Conservation (phyloP, 495 filamentous ascomycete species). For the Aspergillus hancockii region DNA sequence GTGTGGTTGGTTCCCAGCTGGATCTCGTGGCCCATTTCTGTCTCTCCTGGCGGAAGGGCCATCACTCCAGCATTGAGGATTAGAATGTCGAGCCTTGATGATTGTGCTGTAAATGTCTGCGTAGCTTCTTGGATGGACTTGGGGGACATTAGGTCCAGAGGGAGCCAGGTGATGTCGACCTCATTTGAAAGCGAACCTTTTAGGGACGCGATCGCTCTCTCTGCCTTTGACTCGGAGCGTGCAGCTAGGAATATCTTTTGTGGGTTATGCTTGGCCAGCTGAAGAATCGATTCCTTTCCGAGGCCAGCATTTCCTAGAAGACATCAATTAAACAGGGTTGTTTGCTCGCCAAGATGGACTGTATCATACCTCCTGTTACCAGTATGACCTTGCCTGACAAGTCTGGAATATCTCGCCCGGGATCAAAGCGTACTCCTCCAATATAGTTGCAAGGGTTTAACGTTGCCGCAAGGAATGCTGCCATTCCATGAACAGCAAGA, state of each 20-base stretch:
- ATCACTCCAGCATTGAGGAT: slow-evolving; percentile 67
- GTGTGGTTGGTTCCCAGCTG: slow-evolving; percentile 62
- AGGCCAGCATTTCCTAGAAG: slow-evolving; percentile 55
- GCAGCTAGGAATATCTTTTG: slow-evolving; percentile 54
- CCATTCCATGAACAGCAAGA: too few relatives aligned
- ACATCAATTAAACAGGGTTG: not conserved
- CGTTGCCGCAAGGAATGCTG: slow-evolving; percentile 23
- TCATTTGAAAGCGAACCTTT: slow-evolving; percentile 19
- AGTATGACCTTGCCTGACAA: slow-evolving; percentile 54
- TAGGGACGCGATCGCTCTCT: slow-evolving; percentile 25
- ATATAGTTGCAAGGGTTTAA: slow-evolving; percentile 30
- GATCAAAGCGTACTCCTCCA: slow-evolving; percentile 33
- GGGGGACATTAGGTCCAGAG: slow-evolving; percentile 46
- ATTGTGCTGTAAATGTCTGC: slow-evolving; percentile 43
- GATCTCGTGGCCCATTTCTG: slow-evolving; percentile 49
- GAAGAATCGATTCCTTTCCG: slow-evolving; percentile 55
- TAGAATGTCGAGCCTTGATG: slow-evolving; percentile 60
- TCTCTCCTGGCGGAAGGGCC: slow-evolving; percentile 45
- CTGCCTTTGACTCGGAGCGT: slow-evolving; percentile 35
- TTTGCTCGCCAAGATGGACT: not conserved
- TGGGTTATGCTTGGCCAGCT: slow-evolving; percentile 57
- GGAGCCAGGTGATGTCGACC: slow-evolving; percentile 40
- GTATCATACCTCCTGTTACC: slow-evolving; percentile 57
- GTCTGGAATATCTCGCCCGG: slow-evolving; percentile 52
- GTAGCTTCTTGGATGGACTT: slow-evolving; percentile 54